Conservation (phyloP, 179 eudicot genomes). For the Silene coronaria region DNA sequence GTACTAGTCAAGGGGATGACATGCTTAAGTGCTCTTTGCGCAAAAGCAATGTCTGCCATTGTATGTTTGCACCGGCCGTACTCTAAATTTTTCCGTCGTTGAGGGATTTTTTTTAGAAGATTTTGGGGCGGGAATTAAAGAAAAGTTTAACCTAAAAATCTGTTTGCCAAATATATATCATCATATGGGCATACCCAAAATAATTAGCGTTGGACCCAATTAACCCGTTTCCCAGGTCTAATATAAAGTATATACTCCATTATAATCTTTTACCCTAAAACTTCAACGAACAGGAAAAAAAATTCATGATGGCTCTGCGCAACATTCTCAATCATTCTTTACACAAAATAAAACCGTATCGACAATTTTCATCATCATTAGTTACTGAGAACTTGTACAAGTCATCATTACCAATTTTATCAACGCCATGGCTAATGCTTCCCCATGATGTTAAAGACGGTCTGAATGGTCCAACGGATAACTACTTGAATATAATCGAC, state of each 20-base stretch:
- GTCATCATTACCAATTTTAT: background rate
- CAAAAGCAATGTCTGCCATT: background rate
- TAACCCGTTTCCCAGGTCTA: too few species aligned
- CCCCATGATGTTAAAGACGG: background rate
- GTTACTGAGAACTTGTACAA: background rate
- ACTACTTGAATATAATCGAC: background rate
- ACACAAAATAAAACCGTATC: background rate
- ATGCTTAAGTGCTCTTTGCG: background rate
- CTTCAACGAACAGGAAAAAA: background rate
- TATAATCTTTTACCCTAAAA: too few species aligned
- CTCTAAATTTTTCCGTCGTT: too few species aligned
- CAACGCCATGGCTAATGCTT: constrained; percentile 7
- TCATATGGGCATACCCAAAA: too few species aligned
- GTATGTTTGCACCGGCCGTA: background rate
- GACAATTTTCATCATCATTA: background rate
- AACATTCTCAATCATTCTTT: background rate
- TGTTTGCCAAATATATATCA: background rate
- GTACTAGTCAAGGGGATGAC: background rate
- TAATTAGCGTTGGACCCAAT: too few species aligned
- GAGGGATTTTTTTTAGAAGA: too few species aligned
- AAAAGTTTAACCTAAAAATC: background rate
- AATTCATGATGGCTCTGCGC: background rate
- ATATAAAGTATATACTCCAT: too few species aligned
- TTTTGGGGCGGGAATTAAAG: too few species aligned
- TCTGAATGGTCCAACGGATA: constrained; percentile 3